Evolutionary conservation across 2,329 filamentous ascomycete species (phyloP).

Genomic region (Calonectria honghensis): DNA sequence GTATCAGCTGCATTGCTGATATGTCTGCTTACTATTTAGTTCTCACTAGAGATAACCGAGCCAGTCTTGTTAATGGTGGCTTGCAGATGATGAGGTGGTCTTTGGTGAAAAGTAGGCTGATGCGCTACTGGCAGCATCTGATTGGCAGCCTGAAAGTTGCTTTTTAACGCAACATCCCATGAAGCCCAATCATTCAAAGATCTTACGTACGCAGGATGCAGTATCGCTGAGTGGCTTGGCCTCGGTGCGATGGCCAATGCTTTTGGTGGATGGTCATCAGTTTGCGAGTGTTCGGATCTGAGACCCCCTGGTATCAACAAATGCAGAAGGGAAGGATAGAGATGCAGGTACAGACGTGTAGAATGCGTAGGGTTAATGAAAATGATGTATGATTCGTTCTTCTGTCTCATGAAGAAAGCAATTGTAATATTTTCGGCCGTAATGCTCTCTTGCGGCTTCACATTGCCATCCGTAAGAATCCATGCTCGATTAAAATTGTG

Average conservation of each 20-base stretch:
- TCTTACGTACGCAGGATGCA: background rate
- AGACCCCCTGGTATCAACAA: background rate
- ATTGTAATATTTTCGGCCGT: too few species aligned
- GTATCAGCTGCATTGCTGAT: background rate
- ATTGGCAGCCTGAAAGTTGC: conserved; percentile 1
- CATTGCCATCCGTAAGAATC: too few species aligned
- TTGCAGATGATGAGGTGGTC: background rate
- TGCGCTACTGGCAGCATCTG: background rate
- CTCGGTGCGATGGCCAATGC: background rate
- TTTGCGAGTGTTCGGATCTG: background rate
- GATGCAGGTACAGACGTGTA: too few species aligned
- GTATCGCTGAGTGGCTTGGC: background rate
- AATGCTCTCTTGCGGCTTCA: too few species aligned
- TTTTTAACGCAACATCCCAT: background rate
- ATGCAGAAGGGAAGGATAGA: too few species aligned
- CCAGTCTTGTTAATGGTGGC: background rate
- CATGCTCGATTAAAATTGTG: too few species aligned
- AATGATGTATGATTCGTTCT: too few species aligned
- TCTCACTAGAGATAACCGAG: background rate
- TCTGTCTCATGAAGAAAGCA: too few species aligned
- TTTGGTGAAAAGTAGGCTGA: background rate
- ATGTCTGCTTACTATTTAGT: background rate
- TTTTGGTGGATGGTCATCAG: background rate
- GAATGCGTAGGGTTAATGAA: too few species aligned
- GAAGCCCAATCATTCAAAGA: background rate